Percentiles rank a stretch among this genome's conserved stretches.
Evolutionary conservation across 495 filamentous ascomycete genomes (phyloP).

Genomic region (Neurospora sp.): DNA sequence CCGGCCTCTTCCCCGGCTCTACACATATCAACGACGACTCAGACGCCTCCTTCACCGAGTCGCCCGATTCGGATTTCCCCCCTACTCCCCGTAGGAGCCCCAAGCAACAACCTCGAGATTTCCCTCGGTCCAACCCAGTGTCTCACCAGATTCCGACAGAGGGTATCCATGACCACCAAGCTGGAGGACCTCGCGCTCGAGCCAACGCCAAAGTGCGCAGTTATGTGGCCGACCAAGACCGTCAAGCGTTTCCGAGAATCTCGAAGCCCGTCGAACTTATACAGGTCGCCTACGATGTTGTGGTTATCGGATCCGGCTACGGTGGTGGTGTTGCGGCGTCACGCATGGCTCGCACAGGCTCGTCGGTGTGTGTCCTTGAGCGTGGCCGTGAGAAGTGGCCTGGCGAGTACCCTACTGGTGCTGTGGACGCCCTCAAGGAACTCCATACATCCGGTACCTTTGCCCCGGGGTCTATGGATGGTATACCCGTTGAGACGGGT

Average conservation of each 20-base stretch:
- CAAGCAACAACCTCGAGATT: neutral
- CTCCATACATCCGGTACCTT: conserved; percentile 49
- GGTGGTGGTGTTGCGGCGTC: conserved; percentile 57
- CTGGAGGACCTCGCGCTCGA: conserved; percentile 26
- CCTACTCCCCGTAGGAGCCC: conserved; percentile 2
- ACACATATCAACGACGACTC: neutral
- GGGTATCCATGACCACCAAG: conserved; percentile 15
- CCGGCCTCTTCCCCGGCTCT: conserved; percentile 1
- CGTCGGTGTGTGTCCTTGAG: conserved; percentile 54
- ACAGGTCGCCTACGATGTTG: conserved; percentile 48
- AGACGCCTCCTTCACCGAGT: conserved; percentile 1
- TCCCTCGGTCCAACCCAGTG: neutral
- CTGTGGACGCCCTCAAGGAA: conserved; percentile 30
- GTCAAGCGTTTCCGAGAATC: conserved; percentile 38
- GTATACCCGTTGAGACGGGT: conserved; percentile 32
- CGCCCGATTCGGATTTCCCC: conserved; percentile 3
- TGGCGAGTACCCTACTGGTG: conserved; percentile 47
- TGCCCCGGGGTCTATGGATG: conserved; percentile 28
- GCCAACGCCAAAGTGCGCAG: conserved; percentile 24
- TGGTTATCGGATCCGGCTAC: conserved; percentile 60
- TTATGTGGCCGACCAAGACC: conserved; percentile 32
- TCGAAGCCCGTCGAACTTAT: conserved; percentile 48
- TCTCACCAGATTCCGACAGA: conserved; percentile 8
- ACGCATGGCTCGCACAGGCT: conserved; percentile 51
- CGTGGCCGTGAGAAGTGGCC: conserved; percentile 54